These are phyloP conservation scores for Thalassiosira livingstoniorum DNA, from an alignment of 352 stramenopile species.

Conservation along the genomic window DNA sequence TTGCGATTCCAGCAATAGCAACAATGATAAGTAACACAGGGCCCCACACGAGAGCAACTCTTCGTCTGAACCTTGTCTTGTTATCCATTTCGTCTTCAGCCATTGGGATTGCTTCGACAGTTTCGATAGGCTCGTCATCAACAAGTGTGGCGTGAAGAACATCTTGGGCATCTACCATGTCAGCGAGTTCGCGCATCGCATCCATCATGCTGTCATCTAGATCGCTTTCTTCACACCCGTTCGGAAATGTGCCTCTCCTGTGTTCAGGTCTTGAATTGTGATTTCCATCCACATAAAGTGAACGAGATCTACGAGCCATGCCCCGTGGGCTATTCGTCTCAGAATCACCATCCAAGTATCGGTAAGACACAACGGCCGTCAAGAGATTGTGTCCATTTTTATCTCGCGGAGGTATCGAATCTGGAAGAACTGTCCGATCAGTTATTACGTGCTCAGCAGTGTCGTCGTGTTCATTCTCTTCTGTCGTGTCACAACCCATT, in stretches of 20 bases:
- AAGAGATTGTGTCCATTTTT: neutral
- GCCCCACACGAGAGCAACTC: neutral
- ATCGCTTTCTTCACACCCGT: neutral
- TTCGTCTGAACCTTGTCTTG: neutral
- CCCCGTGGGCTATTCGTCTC: neutral
- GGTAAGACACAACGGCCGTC: neutral
- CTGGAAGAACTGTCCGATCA: neutral
- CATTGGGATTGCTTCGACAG: constrained; percentile 15
- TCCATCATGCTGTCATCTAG: neutral
- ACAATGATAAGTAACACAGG: neutral
- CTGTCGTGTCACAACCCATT: neutral
- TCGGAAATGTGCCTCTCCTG: neutral
- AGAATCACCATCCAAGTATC: no score
- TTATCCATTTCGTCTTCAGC: neutral
- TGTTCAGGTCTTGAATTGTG: neutral
- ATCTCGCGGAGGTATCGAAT: neutral
- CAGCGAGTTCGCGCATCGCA: neutral
- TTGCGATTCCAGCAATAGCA: neutral
- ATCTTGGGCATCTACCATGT: neutral
- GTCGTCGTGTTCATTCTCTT: neutral
- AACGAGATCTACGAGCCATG: neutral
- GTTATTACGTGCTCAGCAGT: neutral
- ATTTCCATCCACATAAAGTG: neutral
- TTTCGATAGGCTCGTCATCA: neutral
- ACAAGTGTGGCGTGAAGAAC: neutral